Percentiles rank a stretch among this genome's conserved stretches.
Evolutionary conservation across 345 rosid genomes (phyloP).

Genomic region (Eucalyptus grandis): DNA sequence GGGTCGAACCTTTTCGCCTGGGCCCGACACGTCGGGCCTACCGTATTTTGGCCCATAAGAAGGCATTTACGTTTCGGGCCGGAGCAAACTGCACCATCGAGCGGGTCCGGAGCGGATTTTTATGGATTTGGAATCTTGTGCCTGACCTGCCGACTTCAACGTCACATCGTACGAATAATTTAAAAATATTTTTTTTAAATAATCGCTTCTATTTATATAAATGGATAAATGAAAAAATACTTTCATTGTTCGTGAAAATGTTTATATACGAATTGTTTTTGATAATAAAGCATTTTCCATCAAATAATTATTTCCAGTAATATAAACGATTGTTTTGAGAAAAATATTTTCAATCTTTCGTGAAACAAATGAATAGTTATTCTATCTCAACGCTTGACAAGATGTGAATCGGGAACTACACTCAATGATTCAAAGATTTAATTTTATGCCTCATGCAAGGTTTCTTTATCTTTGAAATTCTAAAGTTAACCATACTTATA

Average conservation of each 20-base stretch:
- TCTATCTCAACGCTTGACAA: not conserved
- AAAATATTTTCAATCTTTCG: rapidly evolving
- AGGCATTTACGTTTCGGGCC: not conserved
- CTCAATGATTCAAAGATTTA: not conserved
- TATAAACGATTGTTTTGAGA: rapidly evolving
- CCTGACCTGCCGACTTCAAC: not conserved
- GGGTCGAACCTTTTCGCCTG: not conserved
- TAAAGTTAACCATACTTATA: not conserved
- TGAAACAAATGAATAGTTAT: not conserved
- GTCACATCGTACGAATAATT: not conserved
- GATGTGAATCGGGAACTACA: not conserved
- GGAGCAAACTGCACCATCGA: not conserved
- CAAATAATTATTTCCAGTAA: rapidly evolving
- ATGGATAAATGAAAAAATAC: not conserved
- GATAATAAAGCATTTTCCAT: not conserved
- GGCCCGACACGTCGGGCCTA: not conserved
- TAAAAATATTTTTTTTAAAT: not conserved
- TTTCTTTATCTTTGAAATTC: not conserved
- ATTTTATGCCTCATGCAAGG: rapidly evolving
- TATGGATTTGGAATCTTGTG: not conserved
- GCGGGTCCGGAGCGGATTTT: not conserved
- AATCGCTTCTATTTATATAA: rapidly evolving
- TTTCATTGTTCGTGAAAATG: rapidly evolving
- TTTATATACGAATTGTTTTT: rapidly evolving
- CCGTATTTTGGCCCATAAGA: not conserved